Conservation (phyloP, 768 basidiomycete species). For the Mycena galericulata region DNA sequence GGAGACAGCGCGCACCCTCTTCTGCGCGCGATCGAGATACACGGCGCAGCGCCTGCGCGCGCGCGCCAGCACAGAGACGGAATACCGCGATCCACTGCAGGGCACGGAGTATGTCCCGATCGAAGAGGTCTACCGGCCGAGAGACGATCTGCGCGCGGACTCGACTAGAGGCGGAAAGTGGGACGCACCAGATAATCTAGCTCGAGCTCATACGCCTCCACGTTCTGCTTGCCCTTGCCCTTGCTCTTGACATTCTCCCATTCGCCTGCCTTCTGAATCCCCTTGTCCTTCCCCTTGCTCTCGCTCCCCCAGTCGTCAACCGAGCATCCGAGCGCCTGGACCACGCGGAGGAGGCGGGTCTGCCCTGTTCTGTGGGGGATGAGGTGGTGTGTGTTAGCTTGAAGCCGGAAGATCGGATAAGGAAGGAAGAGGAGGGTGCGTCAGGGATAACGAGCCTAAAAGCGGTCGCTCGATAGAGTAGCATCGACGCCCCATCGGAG, state of each 20-base stretch:
- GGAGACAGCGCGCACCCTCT: constrained; percentile 1
- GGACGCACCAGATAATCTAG: constrained; percentile 1
- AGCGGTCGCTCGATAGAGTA: too few species aligned
- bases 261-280: not conserved
- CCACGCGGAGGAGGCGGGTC: not conserved
- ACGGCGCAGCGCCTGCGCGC: not conserved
- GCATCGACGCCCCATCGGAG: constrained; percentile 1
- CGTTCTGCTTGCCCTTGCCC: constrained; percentile 5
- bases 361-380: constrained; percentile 2
- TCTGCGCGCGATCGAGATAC: constrained; percentile 1
- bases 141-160: constrained; percentile 2
- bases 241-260: constrained; percentile 10
- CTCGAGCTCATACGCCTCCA: constrained; percentile 5
- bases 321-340: not conserved
- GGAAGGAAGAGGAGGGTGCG: not conserved
- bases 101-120: not conserved
- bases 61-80: not conserved
- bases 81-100: not conserved
- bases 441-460: not conserved
- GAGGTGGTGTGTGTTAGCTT: too few species aligned
- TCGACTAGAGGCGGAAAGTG: not conserved
- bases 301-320: constrained; percentile 2
- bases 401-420: not conserved
- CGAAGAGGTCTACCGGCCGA: constrained; percentile 1
- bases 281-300: constrained; percentile 4